These are phyloP conservation scores for Musa balbisiana DNA, from an alignment of 202 grass and related monocot genomes.

Conservation along the genomic window DNA sequence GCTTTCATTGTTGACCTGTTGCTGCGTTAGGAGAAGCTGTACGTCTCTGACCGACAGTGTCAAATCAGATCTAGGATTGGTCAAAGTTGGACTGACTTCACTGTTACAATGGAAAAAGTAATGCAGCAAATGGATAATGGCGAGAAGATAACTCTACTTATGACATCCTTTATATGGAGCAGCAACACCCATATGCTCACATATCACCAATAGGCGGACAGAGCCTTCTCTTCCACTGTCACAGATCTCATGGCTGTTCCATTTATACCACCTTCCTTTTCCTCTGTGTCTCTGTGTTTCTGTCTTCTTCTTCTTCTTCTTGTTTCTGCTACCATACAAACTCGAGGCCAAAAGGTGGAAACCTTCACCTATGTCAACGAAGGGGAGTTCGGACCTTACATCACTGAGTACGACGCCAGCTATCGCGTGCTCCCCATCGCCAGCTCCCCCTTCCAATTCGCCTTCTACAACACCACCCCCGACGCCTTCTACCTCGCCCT, in stretches of 20 bases:
- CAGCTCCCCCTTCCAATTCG: constrained; percentile 31
- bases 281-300: not conserved
- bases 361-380: constrained; percentile 39
- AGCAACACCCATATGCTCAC: too few relatives aligned
- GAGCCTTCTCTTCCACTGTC: not conserved
- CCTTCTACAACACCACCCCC: constrained; percentile 41
- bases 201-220: not conserved
- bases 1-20: too few relatives aligned
- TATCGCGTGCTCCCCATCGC: constrained; percentile 30
- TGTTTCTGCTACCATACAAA: not conserved
- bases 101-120: too few relatives aligned
- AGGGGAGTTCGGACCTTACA: constrained; percentile 36
- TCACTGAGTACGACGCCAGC: constrained; percentile 33
- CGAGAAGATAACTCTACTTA: not conserved
- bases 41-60: too few relatives aligned
- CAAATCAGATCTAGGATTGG: too few relatives aligned
- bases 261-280: not conserved
- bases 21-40: too few relatives aligned
- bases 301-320: constrained; percentile 3
- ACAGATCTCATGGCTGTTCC: not conserved
- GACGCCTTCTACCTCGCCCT: constrained; percentile 36
- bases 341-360: constrained; percentile 16
- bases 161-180: not conserved
- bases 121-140: too few relatives aligned
- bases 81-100: too few relatives aligned